Evolutionary conservation across 345 rosid genomes (phyloP), one percentile per base, ranked within the genome.

Genomic region (Brassica rapa): DNA sequence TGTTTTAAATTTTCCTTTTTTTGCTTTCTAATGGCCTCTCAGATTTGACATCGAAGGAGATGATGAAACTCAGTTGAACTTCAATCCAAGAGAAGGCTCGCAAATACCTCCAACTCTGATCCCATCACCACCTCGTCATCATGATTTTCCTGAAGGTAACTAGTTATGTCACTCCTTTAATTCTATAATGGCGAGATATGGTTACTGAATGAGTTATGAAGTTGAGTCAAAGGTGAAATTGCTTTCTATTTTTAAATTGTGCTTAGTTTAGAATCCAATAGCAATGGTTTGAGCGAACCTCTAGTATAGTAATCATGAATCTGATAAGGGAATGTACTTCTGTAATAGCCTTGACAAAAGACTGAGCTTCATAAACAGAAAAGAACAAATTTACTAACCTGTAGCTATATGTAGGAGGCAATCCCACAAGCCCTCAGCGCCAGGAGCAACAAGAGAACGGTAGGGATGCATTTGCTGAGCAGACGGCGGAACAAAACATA

Each of bases 11-110:
- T 59, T 60, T 25, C 6, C 21, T 19, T 49, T 19, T 30, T 41
- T 19, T 41, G 14, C 53, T 49, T 46, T 29, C 21, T 64, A 43
- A 70, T 81, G 85, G 60, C 62, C 35, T 21, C 33, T 77, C 88
- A 91, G 97, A 84, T 91, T 93, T 78, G 98, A 93, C 80, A 83
- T 84, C 65, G 89, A 87, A 77, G 93, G 85, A 62, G 91, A 87
- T 56, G 91, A 82, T 27, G 93, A 89, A 56, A 87, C 90, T 57
- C 90, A 86, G 66, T 32, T 66, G 73, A 85, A 87, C 82, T 84
- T 88, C 69, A 77, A 81, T 78, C 63, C 86, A 23, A 88, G 72
- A 76, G 94, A 85, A 39, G 85, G 83, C 16, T 69, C 82, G 62
- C 86, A 84, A 16, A 80, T 85, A 65, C 89, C 92, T 75, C 43